A percentile compares a stretch with the other conserved stretches of the same genome.
phyloP scores from a whole-genome alignment of 164 flowering plant genomes.

The Pachysandra terminalis region DNA sequence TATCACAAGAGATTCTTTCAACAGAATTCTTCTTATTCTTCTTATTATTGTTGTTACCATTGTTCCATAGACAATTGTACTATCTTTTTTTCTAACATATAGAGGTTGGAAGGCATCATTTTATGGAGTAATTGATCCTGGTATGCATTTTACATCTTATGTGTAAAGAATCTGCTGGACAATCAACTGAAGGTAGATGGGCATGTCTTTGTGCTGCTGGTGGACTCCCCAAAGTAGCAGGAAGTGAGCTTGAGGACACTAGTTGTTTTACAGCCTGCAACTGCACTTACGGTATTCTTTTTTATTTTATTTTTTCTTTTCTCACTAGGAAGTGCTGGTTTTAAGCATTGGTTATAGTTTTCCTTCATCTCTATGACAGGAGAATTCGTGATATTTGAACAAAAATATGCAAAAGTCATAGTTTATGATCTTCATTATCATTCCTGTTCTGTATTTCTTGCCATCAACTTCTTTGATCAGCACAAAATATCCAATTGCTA shows the following conservation, averaged over 20 bases:
- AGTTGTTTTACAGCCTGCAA: conserved; percentile 80
- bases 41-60: no score
- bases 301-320: not conserved
- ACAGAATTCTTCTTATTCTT: no score
- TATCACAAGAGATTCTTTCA: no score
- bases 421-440: no score
- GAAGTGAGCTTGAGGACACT: conserved; percentile 22
- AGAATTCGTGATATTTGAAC: no score
- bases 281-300: conserved; percentile 66
- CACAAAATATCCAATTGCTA: no score
- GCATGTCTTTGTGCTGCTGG: conserved; percentile 58
- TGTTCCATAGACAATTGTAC: not conserved
- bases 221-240: conserved; percentile 47
- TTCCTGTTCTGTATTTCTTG: no score
- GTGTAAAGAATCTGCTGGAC: conserved; percentile 28
- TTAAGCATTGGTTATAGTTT: not conserved
- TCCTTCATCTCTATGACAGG: no score
- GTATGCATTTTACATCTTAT: conserved; percentile 6
- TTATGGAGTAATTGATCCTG: not conserved
- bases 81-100: not conserved
- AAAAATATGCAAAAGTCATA: no score
- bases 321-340: not conserved
- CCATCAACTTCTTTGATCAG: no score
- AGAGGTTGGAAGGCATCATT: not conserved
- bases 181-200: conserved; percentile 47